Base-by-base conservation (phyloP, 805 yeast species). In the Lachancea nothofagi region DNA sequence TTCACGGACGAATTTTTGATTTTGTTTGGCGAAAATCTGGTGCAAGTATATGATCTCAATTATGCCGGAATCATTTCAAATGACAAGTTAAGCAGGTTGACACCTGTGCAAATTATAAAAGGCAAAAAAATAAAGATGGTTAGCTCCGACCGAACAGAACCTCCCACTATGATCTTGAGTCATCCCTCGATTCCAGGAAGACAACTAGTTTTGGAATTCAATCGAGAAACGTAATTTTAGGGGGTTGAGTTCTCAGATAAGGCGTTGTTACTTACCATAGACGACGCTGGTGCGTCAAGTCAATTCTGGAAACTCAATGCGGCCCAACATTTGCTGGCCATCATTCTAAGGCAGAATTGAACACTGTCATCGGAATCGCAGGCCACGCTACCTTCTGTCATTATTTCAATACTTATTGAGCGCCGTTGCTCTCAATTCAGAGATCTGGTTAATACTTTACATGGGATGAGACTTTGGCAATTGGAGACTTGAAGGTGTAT, bases 11-110 rank as follows among this genome's bases (percentile, higher is more conserved):
- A 74, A 10, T 74, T 66, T 49, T 57, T 79, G 40, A 55, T 78
- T 6, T 57, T 82, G 4, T 70, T 77, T 21, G 77, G 81, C 29
- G 78, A 78, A 15, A 87, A 83, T 47, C 71, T 79, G 33, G 67
- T 84, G 7, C 95, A 86, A 53, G 69, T 86, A 2, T 77, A 88
- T 66, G 70, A 77, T 25, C 64, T 81, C 19, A 71, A 72, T 32
- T 72, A 67, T 44, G 34, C 33, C 7, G 69, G 70, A 14, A 61
- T 60, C 14, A 70, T 71, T 3, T 45, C 72, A 8, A 68, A 64
- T 40, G 39, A 50, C 3, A 57, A 58, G 2, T 52, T 67, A 38
- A 46, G 55, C 19, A 55, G 57, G 26, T 48, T 67, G 17, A 72
- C 71, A 25, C 72, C 81, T 9, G 66, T 74, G 17, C 95, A 86